Conservation (phyloP, 345 rosid species). For the Lepidium aucheri region DNA sequence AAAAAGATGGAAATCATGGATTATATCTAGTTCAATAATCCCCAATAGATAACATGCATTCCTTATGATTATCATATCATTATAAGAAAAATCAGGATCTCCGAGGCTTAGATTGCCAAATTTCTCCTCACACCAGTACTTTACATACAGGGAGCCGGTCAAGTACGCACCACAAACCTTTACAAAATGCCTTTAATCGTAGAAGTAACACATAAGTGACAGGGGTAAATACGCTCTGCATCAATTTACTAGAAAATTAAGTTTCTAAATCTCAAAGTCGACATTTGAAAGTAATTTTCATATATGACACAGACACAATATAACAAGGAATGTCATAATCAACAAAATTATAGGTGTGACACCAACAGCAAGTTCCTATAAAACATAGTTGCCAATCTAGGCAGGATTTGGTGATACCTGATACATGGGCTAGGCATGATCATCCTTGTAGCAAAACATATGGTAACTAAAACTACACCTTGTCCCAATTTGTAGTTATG, state of each 20-base stretch:
- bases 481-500: slow-evolving; percentile 57
- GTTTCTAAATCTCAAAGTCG: neutral
- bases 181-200: too few relatives aligned
- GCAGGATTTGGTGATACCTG: neutral
- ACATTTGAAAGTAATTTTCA: neutral
- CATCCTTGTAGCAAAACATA: neutral
- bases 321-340: neutral
- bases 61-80: slow-evolving; percentile 55
- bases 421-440: neutral
- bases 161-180: slow-evolving; percentile 84
- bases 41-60: slow-evolving; percentile 2
- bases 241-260: neutral
- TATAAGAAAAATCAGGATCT: slow-evolving; percentile 77
- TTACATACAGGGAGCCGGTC: slow-evolving; percentile 82
- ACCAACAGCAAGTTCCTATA: neutral
- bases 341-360: neutral
- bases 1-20: neutral
- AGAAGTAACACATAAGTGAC: neutral
- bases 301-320: neutral
- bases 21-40: neutral
- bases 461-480: slow-evolving; percentile 37
- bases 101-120: slow-evolving; percentile 66
- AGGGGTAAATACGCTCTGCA: neutral
- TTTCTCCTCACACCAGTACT: slow-evolving; percentile 94
- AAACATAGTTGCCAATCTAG: neutral